Conservation (phyloP, 371 early-diverging fungal species). For the Lichtheimia hyalospora region DNA sequence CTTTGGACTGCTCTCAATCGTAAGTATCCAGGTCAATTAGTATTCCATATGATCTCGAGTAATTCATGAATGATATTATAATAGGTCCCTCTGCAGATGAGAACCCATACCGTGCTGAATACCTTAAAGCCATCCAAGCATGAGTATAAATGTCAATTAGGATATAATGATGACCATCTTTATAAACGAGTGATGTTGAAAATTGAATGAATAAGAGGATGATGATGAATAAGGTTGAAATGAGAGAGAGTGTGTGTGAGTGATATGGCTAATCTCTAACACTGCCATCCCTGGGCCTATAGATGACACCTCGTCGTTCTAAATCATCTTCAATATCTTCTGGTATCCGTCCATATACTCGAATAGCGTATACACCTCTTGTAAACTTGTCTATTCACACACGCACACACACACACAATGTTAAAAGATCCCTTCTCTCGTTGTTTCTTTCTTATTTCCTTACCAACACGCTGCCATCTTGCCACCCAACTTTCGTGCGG, state of each 20-base stretch:
- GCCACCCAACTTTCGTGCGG: slow-evolving; percentile 88
- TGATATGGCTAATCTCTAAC: slow-evolving; percentile 20
- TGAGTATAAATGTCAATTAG: not conserved
- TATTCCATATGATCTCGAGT: not conserved
- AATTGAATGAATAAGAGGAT: not conserved
- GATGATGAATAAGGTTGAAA: not conserved
- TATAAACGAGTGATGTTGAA: no score
- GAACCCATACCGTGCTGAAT: slow-evolving; percentile 36
- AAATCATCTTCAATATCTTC: slow-evolving; percentile 85
- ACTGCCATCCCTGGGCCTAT: slow-evolving; percentile 84
- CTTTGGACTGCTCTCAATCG: slow-evolving; percentile 94
- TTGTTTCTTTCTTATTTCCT: no score
- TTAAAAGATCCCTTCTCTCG: no score
- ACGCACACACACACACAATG: no score
- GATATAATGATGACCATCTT: no score
- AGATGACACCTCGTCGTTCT: slow-evolving; percentile 75
- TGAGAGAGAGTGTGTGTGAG: not conserved
- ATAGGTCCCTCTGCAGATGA: slow-evolving; percentile 44
- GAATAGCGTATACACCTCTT: slow-evolving; percentile 89
- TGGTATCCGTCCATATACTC: slow-evolving; percentile 87
- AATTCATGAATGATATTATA: slow-evolving; percentile 2
- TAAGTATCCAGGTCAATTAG: no score
- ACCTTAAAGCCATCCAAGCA: slow-evolving; percentile 30
- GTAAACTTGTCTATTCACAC: slow-evolving; percentile 66
- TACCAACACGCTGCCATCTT: slow-evolving; percentile 82